These are phyloP conservation scores for Handroanthus guayacan DNA, from an alignment of 257 asterid genomes.

Conservation along the genomic window DNA sequence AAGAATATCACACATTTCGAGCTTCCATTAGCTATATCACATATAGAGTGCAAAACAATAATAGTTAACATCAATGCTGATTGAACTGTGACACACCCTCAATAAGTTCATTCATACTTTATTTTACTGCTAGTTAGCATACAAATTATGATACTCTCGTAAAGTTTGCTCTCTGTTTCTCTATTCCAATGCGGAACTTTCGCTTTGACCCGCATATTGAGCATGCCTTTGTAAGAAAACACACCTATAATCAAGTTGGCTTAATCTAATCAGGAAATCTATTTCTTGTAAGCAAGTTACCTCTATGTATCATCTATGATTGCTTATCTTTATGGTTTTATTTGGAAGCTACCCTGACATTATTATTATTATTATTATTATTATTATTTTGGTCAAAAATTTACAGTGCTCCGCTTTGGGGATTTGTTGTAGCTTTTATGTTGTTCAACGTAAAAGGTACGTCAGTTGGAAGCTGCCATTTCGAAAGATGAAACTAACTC, in stretches of 20 bases:
- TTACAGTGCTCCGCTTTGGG: constrained; percentile 79
- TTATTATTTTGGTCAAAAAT: constrained; percentile 24
- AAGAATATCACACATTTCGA: background rate
- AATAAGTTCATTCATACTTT: background rate
- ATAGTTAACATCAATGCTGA: background rate
- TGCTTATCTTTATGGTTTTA: constrained; percentile 9
- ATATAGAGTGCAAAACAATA: background rate
- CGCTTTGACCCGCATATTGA: background rate
- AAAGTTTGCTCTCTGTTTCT: background rate
- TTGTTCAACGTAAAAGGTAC: constrained; percentile 75
- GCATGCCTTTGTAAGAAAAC: background rate
- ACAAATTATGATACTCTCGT: background rate
- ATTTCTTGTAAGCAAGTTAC: background rate
- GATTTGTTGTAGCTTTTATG: constrained; percentile 85
- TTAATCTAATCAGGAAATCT: background rate
- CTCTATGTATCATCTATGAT: background rate
- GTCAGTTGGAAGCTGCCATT: constrained; percentile 7
- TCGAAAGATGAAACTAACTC: background rate
- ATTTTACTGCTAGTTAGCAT: no score
- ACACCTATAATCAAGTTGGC: background rate
- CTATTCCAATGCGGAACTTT: constrained; percentile 8
- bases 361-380: no score
- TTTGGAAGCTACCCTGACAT: constrained; percentile 28
- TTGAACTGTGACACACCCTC: background rate
- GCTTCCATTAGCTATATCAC: background rate